phyloP scores from a whole-genome alignment of 805 yeast species.

The Myxozyma kluyveri region DNA sequence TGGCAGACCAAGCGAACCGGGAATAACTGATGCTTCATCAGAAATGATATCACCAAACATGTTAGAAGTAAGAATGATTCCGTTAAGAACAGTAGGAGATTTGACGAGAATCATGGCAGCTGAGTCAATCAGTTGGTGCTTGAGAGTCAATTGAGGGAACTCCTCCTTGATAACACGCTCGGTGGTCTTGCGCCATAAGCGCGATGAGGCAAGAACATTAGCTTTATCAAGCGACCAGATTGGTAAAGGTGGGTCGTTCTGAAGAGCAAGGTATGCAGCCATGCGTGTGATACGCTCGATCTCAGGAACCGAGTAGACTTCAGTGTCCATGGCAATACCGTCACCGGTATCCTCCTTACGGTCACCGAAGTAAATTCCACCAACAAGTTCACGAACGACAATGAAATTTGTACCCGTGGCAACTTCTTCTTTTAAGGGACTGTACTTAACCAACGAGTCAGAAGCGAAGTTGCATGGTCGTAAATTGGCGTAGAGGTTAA shows the following conservation, averaged over 20 bases:
- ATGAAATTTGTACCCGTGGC: slow-evolving; percentile 89
- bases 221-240: slow-evolving; percentile 97
- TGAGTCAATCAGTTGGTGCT: slow-evolving; percentile 95
- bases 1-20: slow-evolving; percentile 92
- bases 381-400: slow-evolving; percentile 94
- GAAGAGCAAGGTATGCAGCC: slow-evolving; percentile 97
- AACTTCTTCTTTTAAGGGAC: slow-evolving; percentile 81
- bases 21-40: slow-evolving; percentile 97
- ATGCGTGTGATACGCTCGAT: slow-evolving; percentile 94
- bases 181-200: slow-evolving; percentile 94
- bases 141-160: slow-evolving; percentile 81
- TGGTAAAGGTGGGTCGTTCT: slow-evolving; percentile 89
- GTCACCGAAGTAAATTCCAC: slow-evolving; percentile 97
- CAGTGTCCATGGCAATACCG: slow-evolving; percentile 90
- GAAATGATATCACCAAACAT: slow-evolving; percentile 98
- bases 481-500: slow-evolving; percentile 89
- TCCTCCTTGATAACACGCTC: slow-evolving; percentile 79
- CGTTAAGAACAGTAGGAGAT: slow-evolving; percentile 86
- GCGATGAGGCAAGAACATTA: slow-evolving; percentile 90
- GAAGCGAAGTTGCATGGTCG: slow-evolving; percentile 94
- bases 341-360: slow-evolving; percentile 87
- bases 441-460: slow-evolving; percentile 75
- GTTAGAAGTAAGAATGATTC: slow-evolving; percentile 87
- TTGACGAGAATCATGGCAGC: slow-evolving; percentile 98
- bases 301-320: slow-evolving; percentile 85